Evolutionary conservation across 192 early-diverging fungal genomes (phyloP), one percentile per base, ranked within the genome.

Genomic region (Kickxella alabastrina): DNA sequence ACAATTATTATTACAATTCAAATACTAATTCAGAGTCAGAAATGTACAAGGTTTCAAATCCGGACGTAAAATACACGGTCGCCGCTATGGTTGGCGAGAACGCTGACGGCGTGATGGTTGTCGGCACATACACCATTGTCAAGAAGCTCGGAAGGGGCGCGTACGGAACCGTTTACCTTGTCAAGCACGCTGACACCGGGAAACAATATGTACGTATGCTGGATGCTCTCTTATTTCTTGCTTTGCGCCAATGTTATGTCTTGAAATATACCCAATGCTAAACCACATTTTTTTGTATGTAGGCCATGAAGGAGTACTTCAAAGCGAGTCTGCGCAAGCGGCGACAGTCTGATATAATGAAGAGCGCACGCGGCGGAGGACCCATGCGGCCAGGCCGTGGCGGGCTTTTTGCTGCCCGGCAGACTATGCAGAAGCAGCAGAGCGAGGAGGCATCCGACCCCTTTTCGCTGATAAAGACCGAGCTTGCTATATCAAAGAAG

Each of bases 401-500:
- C 5, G 57, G 68, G n/a, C 57, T 73, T 10, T 72, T 67, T 39
- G 65, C 53, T 10, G 57, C 62, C 8, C 61, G 65, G 19, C 56
- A 63, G 15, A 24, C 39, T 24, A 40, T 63, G 52, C 45, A 57
- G 27, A 19, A 49, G 40, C 66, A 68, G 45, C 54, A 54, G 27
- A 52, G 44, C 37, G 55, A 58, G 27, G 75, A 77, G 34, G 54
- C 52, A 6, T 42, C 52, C 3, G 88, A 91, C 52, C 92, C 94
- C 9, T 80, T 98, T 31, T 86, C 90, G 48, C 78, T 93, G 22
- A 89, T 98, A 25, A 79, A 88, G 15, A 77, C 82, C 0, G 96
- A 99, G 64, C 80, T 97, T 25, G 96, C 93, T 8, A 88, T 99
- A 18, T 77, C 94, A 31, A 97, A 99, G 65, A 97, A 97, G 64